Percentiles rank a stretch among this genome's conserved stretches.
Conservation (phyloP, 768 basidiomycete genomes). For the Neoboletus brunneissimus region DNA sequence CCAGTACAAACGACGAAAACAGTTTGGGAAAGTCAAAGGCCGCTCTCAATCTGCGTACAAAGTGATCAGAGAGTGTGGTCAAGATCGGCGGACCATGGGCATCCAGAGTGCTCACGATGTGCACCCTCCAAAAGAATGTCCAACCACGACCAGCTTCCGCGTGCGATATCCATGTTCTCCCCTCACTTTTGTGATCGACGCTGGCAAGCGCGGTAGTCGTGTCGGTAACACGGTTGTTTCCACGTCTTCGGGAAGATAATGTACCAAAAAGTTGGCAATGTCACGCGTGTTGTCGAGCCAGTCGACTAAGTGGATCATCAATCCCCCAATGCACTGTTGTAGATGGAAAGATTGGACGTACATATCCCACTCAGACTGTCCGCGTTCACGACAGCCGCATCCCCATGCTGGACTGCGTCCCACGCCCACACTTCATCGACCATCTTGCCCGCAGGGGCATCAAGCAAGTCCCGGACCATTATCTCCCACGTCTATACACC, state of each 20-base stretch:
- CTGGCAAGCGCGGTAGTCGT: constrained; percentile 50
- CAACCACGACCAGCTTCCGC: constrained; percentile 64
- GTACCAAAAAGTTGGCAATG: constrained; percentile 67
- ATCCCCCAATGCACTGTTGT: not conserved
- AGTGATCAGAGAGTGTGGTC: not conserved
- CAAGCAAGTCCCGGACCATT: constrained; percentile 51
- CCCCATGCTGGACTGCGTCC: constrained; percentile 85
- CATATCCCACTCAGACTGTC: constrained; percentile 55
- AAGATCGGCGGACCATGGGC: too few species aligned
- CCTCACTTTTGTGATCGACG: constrained; percentile 42
- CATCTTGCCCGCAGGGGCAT: constrained; percentile 36
- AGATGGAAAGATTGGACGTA: constrained; percentile 33
- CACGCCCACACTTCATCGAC: constrained; percentile 79
- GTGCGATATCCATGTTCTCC: constrained; percentile 44
- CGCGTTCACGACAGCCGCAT: constrained; percentile 71
- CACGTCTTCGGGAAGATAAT: constrained; percentile 55
- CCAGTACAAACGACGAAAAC: constrained; percentile 67
- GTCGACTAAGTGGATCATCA: constrained; percentile 47
- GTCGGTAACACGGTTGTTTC: constrained; percentile 43
- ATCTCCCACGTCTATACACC: constrained; percentile 76
- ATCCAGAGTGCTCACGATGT: constrained; percentile 51
- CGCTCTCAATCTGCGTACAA: constrained; percentile 51
- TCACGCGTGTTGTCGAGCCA: constrained; percentile 80
- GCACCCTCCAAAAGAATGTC: constrained; percentile 85
- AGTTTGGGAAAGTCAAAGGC: constrained; percentile 61